phyloP scores from a whole-genome alignment of 2,329 filamentous ascomycete genomes.

The Pestalotiopsis fici region DNA sequence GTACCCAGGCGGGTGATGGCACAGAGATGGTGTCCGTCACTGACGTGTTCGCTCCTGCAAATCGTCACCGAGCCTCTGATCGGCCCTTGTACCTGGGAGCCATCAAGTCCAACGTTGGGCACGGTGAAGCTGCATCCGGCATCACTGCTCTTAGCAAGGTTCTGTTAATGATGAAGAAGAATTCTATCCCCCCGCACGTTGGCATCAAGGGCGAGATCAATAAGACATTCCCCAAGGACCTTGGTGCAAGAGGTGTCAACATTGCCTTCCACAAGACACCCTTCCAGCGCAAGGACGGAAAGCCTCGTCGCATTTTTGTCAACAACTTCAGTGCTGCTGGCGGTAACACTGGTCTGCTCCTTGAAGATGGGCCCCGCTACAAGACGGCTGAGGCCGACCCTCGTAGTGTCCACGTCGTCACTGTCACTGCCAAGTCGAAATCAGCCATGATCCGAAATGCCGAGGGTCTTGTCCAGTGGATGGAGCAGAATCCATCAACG shows the following conservation, averaged over 20 bases:
- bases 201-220: slow-evolving; percentile 69
- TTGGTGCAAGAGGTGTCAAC: slow-evolving; percentile 57
- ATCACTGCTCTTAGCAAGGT: slow-evolving; percentile 65
- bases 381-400: slow-evolving; percentile 42
- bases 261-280: slow-evolving; percentile 57
- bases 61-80: slow-evolving; percentile 45
- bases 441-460: slow-evolving; percentile 60
- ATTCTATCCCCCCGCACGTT: slow-evolving; percentile 63
- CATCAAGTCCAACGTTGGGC: slow-evolving; percentile 65
- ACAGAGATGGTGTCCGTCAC: slow-evolving; percentile 81
- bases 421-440: slow-evolving; percentile 58
- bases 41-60: slow-evolving; percentile 48
- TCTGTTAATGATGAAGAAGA: slow-evolving; percentile 65
- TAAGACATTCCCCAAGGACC: slow-evolving; percentile 57
- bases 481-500: slow-evolving; percentile 51
- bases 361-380: slow-evolving; percentile 59
- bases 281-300: slow-evolving; percentile 48
- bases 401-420: slow-evolving; percentile 58
- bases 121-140: slow-evolving; percentile 63
- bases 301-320: slow-evolving; percentile 51
- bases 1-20: slow-evolving; percentile 81
- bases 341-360: slow-evolving; percentile 67
- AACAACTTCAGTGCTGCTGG: slow-evolving; percentile 75
- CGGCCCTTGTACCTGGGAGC: slow-evolving; percentile 63
- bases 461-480: slow-evolving; percentile 53